Conservation (phyloP, 2,329 filamentous ascomycete genomes). For the Trichophyton simii region DNA sequence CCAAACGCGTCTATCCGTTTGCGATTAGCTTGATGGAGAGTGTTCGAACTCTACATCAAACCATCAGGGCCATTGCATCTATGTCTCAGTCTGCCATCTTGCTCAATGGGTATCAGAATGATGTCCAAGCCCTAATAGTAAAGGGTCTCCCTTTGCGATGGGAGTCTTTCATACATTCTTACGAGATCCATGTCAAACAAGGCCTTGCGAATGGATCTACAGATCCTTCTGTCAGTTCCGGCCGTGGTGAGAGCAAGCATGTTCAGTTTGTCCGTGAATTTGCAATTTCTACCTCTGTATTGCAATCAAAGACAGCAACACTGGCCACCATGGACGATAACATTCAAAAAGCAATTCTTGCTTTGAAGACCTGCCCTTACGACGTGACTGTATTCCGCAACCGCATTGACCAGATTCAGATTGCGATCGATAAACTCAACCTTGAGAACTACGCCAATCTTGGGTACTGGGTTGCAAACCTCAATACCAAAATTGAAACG, state of each 20-base stretch:
- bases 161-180: constrained; percentile 96
- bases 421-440: constrained; percentile 89
- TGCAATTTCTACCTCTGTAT: constrained; percentile 68
- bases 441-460: constrained; percentile 93
- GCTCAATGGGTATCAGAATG: constrained; percentile 80
- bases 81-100: constrained; percentile 83
- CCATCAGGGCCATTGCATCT: constrained; percentile 65
- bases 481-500: constrained; percentile 74
- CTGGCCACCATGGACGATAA: constrained; percentile 68
- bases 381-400: constrained; percentile 65
- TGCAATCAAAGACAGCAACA: constrained; percentile 76
- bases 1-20: constrained; percentile 96
- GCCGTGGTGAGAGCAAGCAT: constrained; percentile 72
- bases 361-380: constrained; percentile 76
- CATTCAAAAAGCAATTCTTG: constrained; percentile 66
- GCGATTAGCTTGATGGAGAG: constrained; percentile 98
- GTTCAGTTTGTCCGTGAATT: constrained; percentile 95
- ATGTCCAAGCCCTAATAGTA: constrained; percentile 67
- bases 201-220: constrained; percentile 47
- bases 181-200: constrained; percentile 72
- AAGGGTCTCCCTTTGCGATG: constrained; percentile 86
- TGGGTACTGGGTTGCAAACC: constrained; percentile 71
- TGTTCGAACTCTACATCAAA: constrained; percentile 85
- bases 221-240: constrained; percentile 43
- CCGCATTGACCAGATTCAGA: constrained; percentile 74